Percentiles rank a stretch among this genome's conserved stretches.
Evolutionary conservation across 352 stramenopile species (phyloP).

Genomic region (Phytophthora litchii): DNA sequence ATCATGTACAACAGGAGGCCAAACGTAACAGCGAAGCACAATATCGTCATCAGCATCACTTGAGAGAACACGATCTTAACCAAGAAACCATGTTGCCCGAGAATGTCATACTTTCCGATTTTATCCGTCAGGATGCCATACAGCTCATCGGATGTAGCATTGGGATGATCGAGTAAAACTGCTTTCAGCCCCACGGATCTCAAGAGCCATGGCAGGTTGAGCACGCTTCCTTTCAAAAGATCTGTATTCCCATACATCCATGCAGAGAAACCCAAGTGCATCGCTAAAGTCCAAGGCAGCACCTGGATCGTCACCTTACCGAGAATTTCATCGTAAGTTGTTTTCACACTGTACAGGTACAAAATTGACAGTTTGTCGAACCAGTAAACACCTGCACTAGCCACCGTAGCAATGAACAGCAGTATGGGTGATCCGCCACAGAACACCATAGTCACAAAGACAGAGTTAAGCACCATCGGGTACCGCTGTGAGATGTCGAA

Average conservation of each 20-base stretch:
- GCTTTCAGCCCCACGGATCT: slow-evolving; percentile 27
- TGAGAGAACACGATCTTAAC: slow-evolving; percentile 57
- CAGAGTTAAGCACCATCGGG: slow-evolving; percentile 62
- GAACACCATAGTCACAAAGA: slow-evolving; percentile 69
- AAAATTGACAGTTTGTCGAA: slow-evolving; percentile 62
- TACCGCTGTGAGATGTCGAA: slow-evolving; percentile 64
- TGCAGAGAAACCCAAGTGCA: slow-evolving; percentile 55
- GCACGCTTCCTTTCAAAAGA: slow-evolving; percentile 41
- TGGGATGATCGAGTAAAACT: slow-evolving; percentile 26
- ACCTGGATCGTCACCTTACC: slow-evolving; percentile 42
- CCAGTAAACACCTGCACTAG: slow-evolving; percentile 42
- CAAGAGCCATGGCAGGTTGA: slow-evolving; percentile 44
- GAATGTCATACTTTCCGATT: slow-evolving; percentile 33
- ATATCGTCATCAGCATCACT: slow-evolving; percentile 52
- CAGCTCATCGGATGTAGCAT: slow-evolving; percentile 35
- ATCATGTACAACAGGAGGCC: slow-evolving; percentile 47
- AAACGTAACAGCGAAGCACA: slow-evolving; percentile 39
- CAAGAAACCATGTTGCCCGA: slow-evolving; percentile 42
- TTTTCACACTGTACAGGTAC: slow-evolving; percentile 56
- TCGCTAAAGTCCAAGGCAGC: slow-evolving; percentile 51
- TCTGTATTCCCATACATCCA: slow-evolving; percentile 60
- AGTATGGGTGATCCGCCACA: slow-evolving; percentile 53
- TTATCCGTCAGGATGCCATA: slow-evolving; percentile 36
- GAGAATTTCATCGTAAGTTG: slow-evolving; percentile 52
- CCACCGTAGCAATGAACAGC: slow-evolving; percentile 49